These are phyloP conservation scores for Apostasia ramifera DNA, from an alignment of 106 monocot species.

Conservation along the genomic window DNA sequence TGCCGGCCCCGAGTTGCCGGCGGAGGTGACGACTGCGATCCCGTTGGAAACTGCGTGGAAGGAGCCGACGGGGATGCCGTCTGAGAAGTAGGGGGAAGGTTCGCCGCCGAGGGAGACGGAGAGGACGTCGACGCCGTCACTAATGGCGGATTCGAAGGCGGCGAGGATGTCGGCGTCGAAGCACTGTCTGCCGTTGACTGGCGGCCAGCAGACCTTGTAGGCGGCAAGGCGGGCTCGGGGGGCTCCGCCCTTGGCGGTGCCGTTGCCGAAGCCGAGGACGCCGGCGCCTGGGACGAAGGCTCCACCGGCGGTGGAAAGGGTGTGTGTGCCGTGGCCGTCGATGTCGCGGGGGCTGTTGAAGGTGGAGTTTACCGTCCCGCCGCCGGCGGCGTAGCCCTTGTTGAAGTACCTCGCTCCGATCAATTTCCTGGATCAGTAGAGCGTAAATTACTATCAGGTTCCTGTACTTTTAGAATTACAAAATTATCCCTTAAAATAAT, in stretches of 20 bases:
- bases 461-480: too few species aligned
- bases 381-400: constrained; percentile 8
- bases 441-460: too few species aligned
- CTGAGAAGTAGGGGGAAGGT: not conserved
- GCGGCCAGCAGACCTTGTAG: constrained; percentile 2
- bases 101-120: constrained; percentile 13
- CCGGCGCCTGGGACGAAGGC: constrained; percentile 6
- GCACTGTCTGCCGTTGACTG: not conserved
- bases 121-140: not conserved
- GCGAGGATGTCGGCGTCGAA: constrained; percentile 51
- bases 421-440: constrained; percentile 5
- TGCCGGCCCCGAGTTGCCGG: constrained; percentile 17
- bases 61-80: constrained; percentile 20
- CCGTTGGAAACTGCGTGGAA: constrained; percentile 24
- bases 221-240: constrained; percentile 17
- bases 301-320: constrained; percentile 32
- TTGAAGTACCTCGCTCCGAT: constrained; percentile 23
- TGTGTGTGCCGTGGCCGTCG: constrained; percentile 44
- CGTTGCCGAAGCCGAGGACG: constrained; percentile 29
- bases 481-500: too few species aligned
- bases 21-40: constrained; percentile 20
- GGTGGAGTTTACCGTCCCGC: constrained; percentile 4
- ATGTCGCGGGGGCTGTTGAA: constrained; percentile 21
- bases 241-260: constrained; percentile 39
- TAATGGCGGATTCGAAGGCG: not conserved